Evolutionary conservation across 805 yeast species (phyloP), one percentile per base, ranked within the genome.

Genomic region (Brettanomyces nanus): DNA sequence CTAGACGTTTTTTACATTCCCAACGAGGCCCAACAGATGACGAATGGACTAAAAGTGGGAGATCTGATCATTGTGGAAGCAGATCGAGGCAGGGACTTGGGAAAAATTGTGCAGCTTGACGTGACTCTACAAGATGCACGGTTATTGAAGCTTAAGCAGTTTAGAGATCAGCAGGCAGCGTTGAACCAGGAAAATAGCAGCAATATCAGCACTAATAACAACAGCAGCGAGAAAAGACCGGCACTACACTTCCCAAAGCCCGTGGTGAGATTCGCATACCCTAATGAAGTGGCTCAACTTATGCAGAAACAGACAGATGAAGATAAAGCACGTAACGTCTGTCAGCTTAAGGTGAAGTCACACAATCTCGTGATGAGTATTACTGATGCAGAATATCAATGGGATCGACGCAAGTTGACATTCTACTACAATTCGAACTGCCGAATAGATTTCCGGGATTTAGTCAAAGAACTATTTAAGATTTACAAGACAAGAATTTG

Each of bases 41-140:
- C 43, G 18, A 48, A 58, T 20, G 49, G 46, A 23, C 56, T 77
- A 31, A 60, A 63, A 35, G 58, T 65, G 4, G 83, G 83, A 18
- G 87, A 81, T 52, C 66, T 81, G 50, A 90, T 85, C 13, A 74
- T 83, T 51, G 94, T 83, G 14, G 90, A 84, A 52, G 94, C 92
- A 1, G 94, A 84, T 52, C 65, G 94, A 25, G 94, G 94, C 27
- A 62, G 75, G 27, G 94, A 84, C 58, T 66, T 84, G 42, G 94
- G 94, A 27, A 71, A 71, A 51, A 71, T 84, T 32, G 71, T 73
- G 27, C 68, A 70, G 41, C 60, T 77, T 48, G 69, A 75, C 47
- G 70, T 84, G 20, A 62, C 78, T 4, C 59, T 71, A 27, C 83
- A 77, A 47, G 83, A 78, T 49, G 89, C 90, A 0, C 67, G 85